These are phyloP conservation scores for Psilocybe azurescens DNA, from an alignment of 768 basidiomycete species.

Conservation along the genomic window DNA sequence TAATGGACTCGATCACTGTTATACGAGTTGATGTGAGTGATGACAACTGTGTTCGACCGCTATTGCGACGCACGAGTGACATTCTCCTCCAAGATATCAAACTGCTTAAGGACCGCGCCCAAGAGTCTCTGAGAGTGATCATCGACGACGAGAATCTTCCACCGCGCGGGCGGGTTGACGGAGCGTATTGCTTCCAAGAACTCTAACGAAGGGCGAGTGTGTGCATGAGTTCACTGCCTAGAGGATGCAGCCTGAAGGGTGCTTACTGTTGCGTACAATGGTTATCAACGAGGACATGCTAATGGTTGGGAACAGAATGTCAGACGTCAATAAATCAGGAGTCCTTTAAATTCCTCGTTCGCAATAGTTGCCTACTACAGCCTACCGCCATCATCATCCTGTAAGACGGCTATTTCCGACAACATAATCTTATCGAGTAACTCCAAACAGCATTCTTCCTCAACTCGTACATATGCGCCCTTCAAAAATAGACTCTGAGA, in stretches of 20 bases:
- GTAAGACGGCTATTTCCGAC: conserved; percentile 17
- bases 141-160: conserved; percentile 99
- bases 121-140: conserved; percentile 87
- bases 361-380: conserved; percentile 5
- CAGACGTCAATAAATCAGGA: conserved; percentile 10
- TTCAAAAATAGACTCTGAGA: no score
- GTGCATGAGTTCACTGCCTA: conserved; percentile 4
- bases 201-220: conserved; percentile 47
- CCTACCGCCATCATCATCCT: background rate
- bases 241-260: background rate
- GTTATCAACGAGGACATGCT: conserved; percentile 48
- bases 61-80: conserved; percentile 78
- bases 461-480: no score
- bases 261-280: conserved; percentile 48
- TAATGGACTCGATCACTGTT: conserved; percentile 91
- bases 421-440: conserved; percentile 16
- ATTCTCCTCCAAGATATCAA: conserved; percentile 95
- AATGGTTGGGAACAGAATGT: conserved; percentile 11
- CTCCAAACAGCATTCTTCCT: background rate
- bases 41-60: background rate
- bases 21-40: conserved; percentile 6
- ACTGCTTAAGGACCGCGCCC: conserved; percentile 86
- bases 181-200: conserved; percentile 89
- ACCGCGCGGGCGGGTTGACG: conserved; percentile 83
- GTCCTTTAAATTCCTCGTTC: conserved; percentile 1